Evolutionary conservation across 139 green algal genomes (phyloP), one percentile per base, ranked within the genome.

Genomic region (Chlamydomonas applanata): DNA sequence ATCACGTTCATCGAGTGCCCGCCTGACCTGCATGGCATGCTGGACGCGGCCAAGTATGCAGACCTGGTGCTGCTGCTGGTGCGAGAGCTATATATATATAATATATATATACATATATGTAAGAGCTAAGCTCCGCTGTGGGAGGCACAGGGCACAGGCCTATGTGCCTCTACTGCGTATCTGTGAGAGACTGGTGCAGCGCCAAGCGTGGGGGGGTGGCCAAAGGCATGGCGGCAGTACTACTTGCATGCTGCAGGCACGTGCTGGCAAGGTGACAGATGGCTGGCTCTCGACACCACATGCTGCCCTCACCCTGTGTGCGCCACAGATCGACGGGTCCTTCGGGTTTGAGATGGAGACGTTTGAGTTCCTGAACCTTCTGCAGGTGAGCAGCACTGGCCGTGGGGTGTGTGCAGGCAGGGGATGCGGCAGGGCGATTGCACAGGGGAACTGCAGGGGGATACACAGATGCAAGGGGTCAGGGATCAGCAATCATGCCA

Each of bases 261-360:
- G 46, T 56, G 46, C 46, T 14, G 20, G 53, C 53, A 14, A 7
- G 13, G 20, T 62, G 11, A 32, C 14, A 5, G 3, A 11, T 49
- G 40, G 40, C 40, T 19, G 40, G 11, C 7, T 49, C n/a, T 49
- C 7, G 11, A 49, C 53, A 61, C 53, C 53, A 61, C 3, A 61
- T 7, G 11, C 14, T 61, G 53, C 11, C 40, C 11, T 7, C 7
- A 49, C 40, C 11, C 40, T 7, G 7, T 49, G 40, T 49, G 11
- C 40, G 11, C n/a, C 14, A 16, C 62, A 69, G 62, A 67, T 86
- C 16, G 96, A 99, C 70, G 96, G 89, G 32, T 83, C 74, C 36
- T 99, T 98, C 79, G 96, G 96, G 2, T 98, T 99, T 78, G 96
- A 99, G 83, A 99, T 99, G 96, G 96, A 98, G 79, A 99, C 96